Base-by-base conservation (phyloP, 2,329 filamentous ascomycete species). In the Cordyceps sp. region DNA sequence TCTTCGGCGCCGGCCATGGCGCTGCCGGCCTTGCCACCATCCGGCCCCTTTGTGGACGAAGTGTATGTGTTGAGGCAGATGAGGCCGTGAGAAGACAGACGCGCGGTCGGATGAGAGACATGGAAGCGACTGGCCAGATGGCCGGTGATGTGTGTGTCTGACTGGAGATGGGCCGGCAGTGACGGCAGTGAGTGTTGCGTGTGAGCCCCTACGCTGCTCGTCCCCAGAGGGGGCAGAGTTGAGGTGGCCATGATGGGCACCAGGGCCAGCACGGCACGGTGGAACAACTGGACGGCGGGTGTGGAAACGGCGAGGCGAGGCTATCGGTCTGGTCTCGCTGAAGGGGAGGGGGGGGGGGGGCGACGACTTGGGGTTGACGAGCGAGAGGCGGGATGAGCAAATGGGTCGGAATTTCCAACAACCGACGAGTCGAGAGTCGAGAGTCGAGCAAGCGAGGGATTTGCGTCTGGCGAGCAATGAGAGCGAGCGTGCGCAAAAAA, bases 31-130 rank as follows among this genome's bases (percentile, higher is more conserved):
- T 85, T 90, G 36, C 73, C 77, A 42, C 88, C 88, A 80, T 94
- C 84, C 4, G 80, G 73, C 16, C 86, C 88, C 49, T 85, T 86
- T 33, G 78, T 69, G 1, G 88, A 88, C 10, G 83, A 82, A 10
- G 83, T 88, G 54, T 93, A 96, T 15, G 86, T 98, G 61, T 98
- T 98, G 41, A 98, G 64, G 32, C 82, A 80, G 48, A 98, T 78
- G 44, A 96, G 68, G 30, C 79, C 90, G 51, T 96, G 86, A 1
- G 85, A 93, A 1, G 86, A 94, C 14, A 98, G 72, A 30, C 74
- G 73, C 33, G 90, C 84, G 1, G 86, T 93, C 9, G 90, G 85
- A 36, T 90, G 62, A 33, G 82, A 80, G 33, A 92, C 80, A 59
- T 98, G 90, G 55, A 93, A 98, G 33, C 88, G 84, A 53, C 72